Evolutionary conservation across 805 yeast species (phyloP).

Genomic region (Candida gorgasii): DNA sequence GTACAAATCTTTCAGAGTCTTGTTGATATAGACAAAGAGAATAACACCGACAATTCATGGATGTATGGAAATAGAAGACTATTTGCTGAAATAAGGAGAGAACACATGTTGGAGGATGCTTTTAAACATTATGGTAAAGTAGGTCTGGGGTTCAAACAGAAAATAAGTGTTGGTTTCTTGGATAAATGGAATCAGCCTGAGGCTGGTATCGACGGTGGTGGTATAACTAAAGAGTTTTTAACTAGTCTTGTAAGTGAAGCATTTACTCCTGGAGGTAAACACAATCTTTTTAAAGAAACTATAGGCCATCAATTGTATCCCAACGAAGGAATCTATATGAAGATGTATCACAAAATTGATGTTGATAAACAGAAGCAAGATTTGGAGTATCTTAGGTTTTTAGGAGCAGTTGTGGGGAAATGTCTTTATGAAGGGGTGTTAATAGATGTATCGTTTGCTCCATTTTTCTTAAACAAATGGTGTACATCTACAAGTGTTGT

Average conservation of each 20-base stretch:
- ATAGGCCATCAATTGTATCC: constrained; percentile 70
- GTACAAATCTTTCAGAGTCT: constrained; percentile 71
- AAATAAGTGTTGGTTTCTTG: constrained; percentile 62
- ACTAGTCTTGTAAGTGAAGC: constrained; percentile 72
- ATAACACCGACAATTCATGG: constrained; percentile 8
- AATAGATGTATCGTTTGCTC: constrained; percentile 81
- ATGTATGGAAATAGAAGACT: constrained; percentile 19
- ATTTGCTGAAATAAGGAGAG: constrained; percentile 65
- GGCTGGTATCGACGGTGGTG: constrained; percentile 97
- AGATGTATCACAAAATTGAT: constrained; percentile 29
- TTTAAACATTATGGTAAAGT: constrained; percentile 52
- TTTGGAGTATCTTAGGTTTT: constrained; percentile 49
- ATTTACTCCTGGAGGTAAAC: constrained; percentile 42
- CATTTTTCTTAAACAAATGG: constrained; percentile 77
- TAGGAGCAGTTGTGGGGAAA: constrained; percentile 86
- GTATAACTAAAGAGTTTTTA: constrained; percentile 86
- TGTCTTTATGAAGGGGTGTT: constrained; percentile 82
- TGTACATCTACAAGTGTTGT: constrained; percentile 39
- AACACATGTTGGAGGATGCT: constrained; percentile 73
- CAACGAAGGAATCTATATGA: constrained; percentile 52
- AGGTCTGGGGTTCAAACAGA: constrained; percentile 59
- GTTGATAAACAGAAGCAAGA: constrained; percentile 25
- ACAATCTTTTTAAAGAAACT: constrained; percentile 43
- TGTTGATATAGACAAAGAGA: constrained; percentile 51
- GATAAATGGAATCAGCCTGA: constrained; percentile 74